Evolutionary conservation across 176 grass and related monocot genomes (phyloP).

Genomic region (Chloris gayana): DNA sequence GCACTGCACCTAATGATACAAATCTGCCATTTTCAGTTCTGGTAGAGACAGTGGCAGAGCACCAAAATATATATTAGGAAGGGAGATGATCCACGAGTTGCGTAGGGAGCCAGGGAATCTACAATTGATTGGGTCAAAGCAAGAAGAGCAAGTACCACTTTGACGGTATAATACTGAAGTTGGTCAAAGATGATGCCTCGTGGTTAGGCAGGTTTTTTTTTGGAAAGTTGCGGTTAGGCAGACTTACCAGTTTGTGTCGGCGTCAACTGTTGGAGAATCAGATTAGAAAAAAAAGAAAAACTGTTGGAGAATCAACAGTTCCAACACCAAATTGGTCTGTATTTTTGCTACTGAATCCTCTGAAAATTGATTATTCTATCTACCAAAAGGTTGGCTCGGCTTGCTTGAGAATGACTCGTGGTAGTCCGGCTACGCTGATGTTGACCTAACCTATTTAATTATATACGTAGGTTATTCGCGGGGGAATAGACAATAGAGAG

Average conservation of each 20-base stretch:
- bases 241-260: background rate
- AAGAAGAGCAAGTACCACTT: background rate
- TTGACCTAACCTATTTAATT: background rate
- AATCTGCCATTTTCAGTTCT: constrained; percentile 18
- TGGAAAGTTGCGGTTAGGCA: too few species aligned
- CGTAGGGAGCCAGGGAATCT: background rate
- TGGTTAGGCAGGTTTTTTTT: background rate
- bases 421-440: background rate
- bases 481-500: background rate
- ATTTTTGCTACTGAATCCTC: background rate
- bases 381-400: too few species aligned
- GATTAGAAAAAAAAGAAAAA: too few species aligned
- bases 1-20: constrained; percentile 4
- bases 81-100: background rate
- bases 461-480: background rate
- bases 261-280: background rate
- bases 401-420: too few species aligned
- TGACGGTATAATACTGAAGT: background rate
- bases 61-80: background rate
- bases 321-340: too few species aligned
- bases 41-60: constrained; percentile 6
- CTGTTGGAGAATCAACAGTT: too few species aligned
- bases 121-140: background rate
- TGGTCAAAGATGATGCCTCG: background rate
- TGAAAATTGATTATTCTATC: too few species aligned